These are phyloP conservation scores for Mycena venus DNA, from an alignment of 768 basidiomycete genomes.

Conservation along the genomic window DNA sequence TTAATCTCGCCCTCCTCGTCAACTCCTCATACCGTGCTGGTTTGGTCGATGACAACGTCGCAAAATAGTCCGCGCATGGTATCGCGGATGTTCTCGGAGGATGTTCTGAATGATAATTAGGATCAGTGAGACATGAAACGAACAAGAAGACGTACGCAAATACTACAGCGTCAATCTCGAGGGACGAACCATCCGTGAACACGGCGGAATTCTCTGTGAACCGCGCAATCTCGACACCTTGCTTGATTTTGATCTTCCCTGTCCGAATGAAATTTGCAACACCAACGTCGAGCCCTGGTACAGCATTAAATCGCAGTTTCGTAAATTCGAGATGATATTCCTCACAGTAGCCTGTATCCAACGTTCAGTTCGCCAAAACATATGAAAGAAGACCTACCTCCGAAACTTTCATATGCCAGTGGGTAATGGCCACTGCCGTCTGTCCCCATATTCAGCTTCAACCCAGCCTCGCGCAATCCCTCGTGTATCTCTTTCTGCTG, in stretches of 20 bases:
- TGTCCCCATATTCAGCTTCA: neutral
- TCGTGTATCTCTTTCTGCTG: slow-evolving; percentile 1
- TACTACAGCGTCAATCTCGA: slow-evolving; percentile 61
- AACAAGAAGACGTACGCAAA: slow-evolving; percentile 55
- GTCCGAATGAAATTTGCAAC: slow-evolving; percentile 63
- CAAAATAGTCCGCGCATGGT: slow-evolving; percentile 41
- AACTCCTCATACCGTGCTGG: slow-evolving; percentile 39
- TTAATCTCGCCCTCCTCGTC: slow-evolving; percentile 48
- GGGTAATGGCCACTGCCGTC: slow-evolving; percentile 15
- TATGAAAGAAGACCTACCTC: neutral
- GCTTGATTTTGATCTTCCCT: slow-evolving; percentile 71
- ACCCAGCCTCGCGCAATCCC: neutral
- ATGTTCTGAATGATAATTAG: no score
- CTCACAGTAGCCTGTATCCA: no score
- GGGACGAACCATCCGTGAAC: slow-evolving; percentile 53
- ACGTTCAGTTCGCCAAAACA: no score
- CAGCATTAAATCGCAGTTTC: no score
- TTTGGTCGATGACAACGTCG: slow-evolving; percentile 37
- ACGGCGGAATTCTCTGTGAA: slow-evolving; percentile 50
- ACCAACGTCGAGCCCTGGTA: slow-evolving; percentile 58
- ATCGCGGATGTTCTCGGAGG: slow-evolving; percentile 43
- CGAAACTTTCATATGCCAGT: slow-evolving; percentile 15
- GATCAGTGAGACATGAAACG: no score
- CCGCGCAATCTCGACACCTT: slow-evolving; percentile 57
- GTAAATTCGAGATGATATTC: no score